Base-by-base conservation (phyloP, 306 rosid genomes). In the Potentilla sterilis region DNA sequence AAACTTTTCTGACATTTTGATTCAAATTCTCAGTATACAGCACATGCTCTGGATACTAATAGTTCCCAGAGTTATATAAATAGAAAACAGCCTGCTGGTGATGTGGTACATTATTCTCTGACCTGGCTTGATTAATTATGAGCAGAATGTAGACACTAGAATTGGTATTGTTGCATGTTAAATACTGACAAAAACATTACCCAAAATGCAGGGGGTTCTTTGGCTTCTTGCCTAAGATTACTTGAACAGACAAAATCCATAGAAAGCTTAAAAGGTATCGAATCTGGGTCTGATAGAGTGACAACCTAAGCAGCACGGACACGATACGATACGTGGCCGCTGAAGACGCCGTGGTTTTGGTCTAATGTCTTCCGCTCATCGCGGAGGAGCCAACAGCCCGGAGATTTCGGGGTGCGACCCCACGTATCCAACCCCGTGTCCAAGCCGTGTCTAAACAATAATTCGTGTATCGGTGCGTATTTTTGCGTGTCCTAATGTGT, bases 11-110 rank as follows among this genome's bases (percentile, higher is more conserved):
- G 19, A 0, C 7, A 18, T 18, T 62, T 64, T 32, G 7, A 11
- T 62, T 70, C 80, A 75, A 69, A 51, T 51, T 69, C 76, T 32
- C 69, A 32, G 76, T 12, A 9, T 18, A 42, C 67, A 57, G 8
- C 67, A 62, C 54, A 52, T 52, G 74, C 16, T 2, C 40, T 43
- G 67, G 11, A 16, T 63, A 6, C 58, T 19, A 28, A 7, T 63
- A 0, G 2, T 38, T 67, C 43, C 62, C 69, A 6, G 22, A 42
- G 40, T 58, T 9, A 0, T 9, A 42, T 22, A 38, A 49, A 3
- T 70, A 13, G 21, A 37, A 15, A 19, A 34, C 35, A 73, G n/a
- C 40, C 41, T 57, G 42, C 55, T 59, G 28, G 22, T 37, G 10
- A 55, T 42, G 0, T 67, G 21, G 58, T 57, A 16, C 62, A 19